Conservation (phyloP, 2,329 filamentous ascomycete genomes). For the Onygenales sp. region DNA sequence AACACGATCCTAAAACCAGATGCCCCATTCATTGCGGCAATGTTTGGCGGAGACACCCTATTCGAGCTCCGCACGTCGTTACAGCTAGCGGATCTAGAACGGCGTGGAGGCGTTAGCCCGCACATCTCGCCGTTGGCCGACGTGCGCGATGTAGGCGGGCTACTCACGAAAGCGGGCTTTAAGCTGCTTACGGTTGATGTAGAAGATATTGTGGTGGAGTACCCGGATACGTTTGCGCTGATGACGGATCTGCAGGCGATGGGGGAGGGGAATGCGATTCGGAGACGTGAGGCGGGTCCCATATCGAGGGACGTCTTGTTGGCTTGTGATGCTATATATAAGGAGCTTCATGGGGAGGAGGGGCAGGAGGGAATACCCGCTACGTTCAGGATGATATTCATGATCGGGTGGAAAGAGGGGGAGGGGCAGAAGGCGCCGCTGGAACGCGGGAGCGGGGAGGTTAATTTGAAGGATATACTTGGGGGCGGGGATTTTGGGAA, state of each 20-base stretch:
- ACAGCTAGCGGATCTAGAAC: conserved; percentile 84
- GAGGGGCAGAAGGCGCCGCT: conserved; percentile 70
- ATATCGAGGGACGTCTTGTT: conserved; percentile 76
- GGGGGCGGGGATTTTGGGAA: conserved; percentile 31
- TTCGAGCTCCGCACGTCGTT: conserved; percentile 89
- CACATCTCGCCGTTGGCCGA: conserved; percentile 88
- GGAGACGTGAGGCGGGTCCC: conserved; percentile 71
- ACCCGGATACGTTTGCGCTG: conserved; percentile 76
- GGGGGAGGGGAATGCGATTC: conserved; percentile 85
- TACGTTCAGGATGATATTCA: conserved; percentile 91
- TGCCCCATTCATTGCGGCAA: conserved; percentile 83
- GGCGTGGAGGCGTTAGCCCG: conserved; percentile 81
- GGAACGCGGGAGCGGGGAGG: conserved; percentile 70
- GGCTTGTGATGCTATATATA: conserved; percentile 82
- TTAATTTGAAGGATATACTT: conserved; percentile 79
- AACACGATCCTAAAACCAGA: conserved; percentile 85
- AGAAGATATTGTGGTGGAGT: conserved; percentile 94
- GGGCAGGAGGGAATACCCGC: conserved; percentile 61
- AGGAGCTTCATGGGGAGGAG: conserved; percentile 72
- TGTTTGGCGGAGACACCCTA: conserved; percentile 90
- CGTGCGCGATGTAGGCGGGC: conserved; percentile 78
- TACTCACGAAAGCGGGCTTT: conserved; percentile 81
- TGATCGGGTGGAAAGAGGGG: conserved; percentile 96
- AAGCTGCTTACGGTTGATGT: conserved; percentile 94
- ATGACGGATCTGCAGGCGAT: conserved; percentile 94